Conservation (phyloP, 2,329 filamentous ascomycete species). For the Pseudogymnoascus sp. region DNA sequence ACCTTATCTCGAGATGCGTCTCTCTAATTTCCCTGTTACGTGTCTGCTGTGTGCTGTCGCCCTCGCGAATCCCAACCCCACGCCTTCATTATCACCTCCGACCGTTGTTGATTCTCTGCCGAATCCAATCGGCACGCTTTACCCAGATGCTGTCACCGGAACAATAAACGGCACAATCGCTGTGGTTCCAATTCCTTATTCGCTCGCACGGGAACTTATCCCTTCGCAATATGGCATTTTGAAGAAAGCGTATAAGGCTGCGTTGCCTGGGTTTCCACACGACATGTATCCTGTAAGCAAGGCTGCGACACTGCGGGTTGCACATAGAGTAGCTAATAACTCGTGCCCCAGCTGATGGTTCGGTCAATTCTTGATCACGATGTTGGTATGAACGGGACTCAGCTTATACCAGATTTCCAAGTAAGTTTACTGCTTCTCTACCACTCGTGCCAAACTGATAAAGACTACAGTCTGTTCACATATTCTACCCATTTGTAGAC, state of each 20-base stretch:
- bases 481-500: constrained; percentile 50
- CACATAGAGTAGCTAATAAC: not conserved
- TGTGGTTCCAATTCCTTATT: constrained; percentile 43
- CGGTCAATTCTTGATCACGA: constrained; percentile 18
- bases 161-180: constrained; percentile 46
- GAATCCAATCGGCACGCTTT: constrained; percentile 42
- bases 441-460: constrained; percentile 16
- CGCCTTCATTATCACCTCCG: not conserved
- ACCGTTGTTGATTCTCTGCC: constrained; percentile 22
- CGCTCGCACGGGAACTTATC: constrained; percentile 38
- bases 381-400: constrained; percentile 14
- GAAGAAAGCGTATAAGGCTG: constrained; percentile 37
- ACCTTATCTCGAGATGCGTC: not conserved
- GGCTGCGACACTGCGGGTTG: not conserved
- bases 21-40: not conserved
- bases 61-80: not conserved
- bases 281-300: constrained; percentile 43
- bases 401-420: constrained; percentile 13
- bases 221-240: constrained; percentile 42
- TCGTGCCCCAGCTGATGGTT: constrained; percentile 15
- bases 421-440: not conserved
- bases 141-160: constrained; percentile 41
- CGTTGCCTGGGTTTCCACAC: constrained; percentile 41
- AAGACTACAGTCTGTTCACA: constrained; percentile 36
- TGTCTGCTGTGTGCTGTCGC: not conserved